Conservation (phyloP, 345 rosid species). For the Camelina hispida region DNA sequence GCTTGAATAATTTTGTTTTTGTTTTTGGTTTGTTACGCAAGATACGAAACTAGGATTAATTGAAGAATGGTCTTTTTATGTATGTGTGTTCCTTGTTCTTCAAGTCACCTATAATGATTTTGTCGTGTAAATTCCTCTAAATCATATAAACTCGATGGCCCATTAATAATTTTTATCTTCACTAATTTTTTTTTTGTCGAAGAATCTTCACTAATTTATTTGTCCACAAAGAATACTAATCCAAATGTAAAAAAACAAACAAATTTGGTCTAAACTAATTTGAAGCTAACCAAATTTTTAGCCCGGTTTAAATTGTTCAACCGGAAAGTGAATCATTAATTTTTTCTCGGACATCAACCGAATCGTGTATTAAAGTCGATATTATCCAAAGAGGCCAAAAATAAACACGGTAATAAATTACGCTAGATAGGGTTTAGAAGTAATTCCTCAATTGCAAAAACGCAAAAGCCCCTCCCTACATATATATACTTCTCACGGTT, state of each 20-base stretch:
- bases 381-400: neutral
- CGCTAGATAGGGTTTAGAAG: neutral
- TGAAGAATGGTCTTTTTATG: slow-evolving; percentile 9
- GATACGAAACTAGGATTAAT: slow-evolving; percentile 8
- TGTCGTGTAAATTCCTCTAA: neutral
- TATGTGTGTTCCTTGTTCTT: slow-evolving; percentile 18
- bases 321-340: too few relatives aligned
- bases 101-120: slow-evolving; percentile 14
- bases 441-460: neutral
- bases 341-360: too few relatives aligned
- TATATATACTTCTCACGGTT: neutral
- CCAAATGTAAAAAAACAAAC: neutral
- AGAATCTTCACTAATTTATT: neutral
- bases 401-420: neutral
- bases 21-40: slow-evolving; percentile 29
- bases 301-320: neutral
- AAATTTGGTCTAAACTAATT: too few relatives aligned
- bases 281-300: neutral
- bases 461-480: slow-evolving; percentile 9
- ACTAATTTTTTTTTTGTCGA: too few relatives aligned
- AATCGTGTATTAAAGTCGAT: neutral
- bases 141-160: slow-evolving; percentile 6
- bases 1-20: slow-evolving; percentile 25
- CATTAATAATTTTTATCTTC: neutral
- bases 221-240: too few relatives aligned